Base-by-base conservation (phyloP, 2,329 filamentous ascomycete genomes). In the Ophiostoma perfectum region DNA sequence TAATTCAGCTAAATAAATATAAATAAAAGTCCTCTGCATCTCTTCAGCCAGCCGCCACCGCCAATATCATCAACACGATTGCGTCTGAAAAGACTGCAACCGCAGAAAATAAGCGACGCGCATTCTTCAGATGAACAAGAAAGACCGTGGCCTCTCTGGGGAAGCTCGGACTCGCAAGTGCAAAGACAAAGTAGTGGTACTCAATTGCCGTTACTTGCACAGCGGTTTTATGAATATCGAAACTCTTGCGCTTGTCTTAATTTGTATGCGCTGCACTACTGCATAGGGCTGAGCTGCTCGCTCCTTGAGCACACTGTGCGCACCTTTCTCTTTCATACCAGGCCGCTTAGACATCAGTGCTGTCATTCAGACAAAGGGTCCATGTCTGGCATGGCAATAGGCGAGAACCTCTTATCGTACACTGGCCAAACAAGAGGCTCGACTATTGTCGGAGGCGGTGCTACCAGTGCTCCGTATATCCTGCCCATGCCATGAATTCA, bases 261-360 rank as follows among this genome's bases (percentile, higher is more conserved):
- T 18, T 9, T 8, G 18, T 55, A n/a, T 55, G 27, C 7, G 12
- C 58, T 62, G 58, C 58, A 38, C 58, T 12, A 62, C 58, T 62
- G 16, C 58, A 62, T 62, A 62, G 58, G 58, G 58, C 58, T 62
- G 58, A 62, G 58, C 58, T 41, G 41, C 38, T 8, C 52, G 36
- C 38, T 42, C n/a, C n/a, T 36, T 27, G 49, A 55, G 47, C 49
- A 27, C 27, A 27, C 27, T 27, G 27, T 27, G 27, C 27, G 27
- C 27, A 27, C 27, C 27, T 27, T 27, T 27, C 27, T 3, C 9
- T 55, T 36, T 55, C 7, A 14, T 14, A 27, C 18, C 16, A 52
- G 47, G n/a, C 5, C 18, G 16, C 8, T 4, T 49, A 49, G 5
- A 16, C 45, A 16, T 4, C 2, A 49, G 4, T 14, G 47, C n/a